Conservation (phyloP, 257 asterid genomes). For the Plantago major region DNA sequence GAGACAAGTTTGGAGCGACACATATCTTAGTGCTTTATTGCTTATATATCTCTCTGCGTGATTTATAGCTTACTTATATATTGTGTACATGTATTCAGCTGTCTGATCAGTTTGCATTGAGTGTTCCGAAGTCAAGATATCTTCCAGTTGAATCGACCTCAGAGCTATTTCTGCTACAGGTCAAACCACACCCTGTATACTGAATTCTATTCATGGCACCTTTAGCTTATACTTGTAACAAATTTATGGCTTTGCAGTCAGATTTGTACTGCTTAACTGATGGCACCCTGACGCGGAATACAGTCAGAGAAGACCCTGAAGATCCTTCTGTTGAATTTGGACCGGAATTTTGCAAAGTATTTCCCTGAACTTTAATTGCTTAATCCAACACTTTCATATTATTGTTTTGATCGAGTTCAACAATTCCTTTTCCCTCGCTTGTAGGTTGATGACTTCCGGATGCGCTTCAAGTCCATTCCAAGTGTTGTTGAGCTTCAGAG, state of each 20-base stretch:
- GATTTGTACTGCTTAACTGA: conserved; percentile 60
- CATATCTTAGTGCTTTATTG: background rate
- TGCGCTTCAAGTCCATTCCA: conserved; percentile 80
- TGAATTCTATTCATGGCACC: conserved; percentile 1
- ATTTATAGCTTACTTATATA: conserved; percentile 20
- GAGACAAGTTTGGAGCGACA: conserved; percentile 1
- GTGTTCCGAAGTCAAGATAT: conserved; percentile 68
- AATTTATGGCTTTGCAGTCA: conserved; percentile 49
- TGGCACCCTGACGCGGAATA: conserved; percentile 55
- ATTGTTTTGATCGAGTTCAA: conserved; percentile 13
- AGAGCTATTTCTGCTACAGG: conserved; percentile 82
- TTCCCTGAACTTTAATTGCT: conserved; percentile 18
- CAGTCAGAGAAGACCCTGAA: conserved; percentile 55
- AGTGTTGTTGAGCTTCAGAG: conserved; percentile 70
- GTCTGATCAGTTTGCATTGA: conserved; percentile 49
- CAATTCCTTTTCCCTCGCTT: conserved; percentile 14
- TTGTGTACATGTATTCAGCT: conserved; percentile 41
- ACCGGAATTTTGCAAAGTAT: conserved; percentile 63
- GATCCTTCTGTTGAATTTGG: conserved; percentile 79
- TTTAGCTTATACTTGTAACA: conserved; percentile 12
- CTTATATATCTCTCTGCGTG: conserved; percentile 3
- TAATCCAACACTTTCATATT: conserved; percentile 3
- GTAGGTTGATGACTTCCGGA: conserved; percentile 59
- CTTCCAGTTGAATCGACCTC: conserved; percentile 72
- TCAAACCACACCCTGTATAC: conserved; percentile 17